Evolutionary conservation across 176 grass and related monocot genomes (phyloP).

Genomic region (Calamus simplicifolius): DNA sequence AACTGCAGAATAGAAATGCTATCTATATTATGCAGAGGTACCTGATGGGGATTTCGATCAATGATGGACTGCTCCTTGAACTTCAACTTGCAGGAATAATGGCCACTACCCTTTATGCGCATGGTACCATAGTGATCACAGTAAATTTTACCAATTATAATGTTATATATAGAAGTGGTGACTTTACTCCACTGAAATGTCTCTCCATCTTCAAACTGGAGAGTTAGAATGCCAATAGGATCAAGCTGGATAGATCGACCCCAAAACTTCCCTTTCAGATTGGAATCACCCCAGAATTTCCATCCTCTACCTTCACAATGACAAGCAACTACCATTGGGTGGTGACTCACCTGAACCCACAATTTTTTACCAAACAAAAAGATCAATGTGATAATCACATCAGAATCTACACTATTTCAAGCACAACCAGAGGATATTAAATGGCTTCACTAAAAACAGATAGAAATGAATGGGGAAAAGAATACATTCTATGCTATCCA

Average conservation of each 20-base stretch:
- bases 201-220: constrained; percentile 92
- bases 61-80: constrained; percentile 98
- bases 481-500: too few relatives aligned
- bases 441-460: too few relatives aligned
- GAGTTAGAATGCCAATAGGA: constrained; percentile 81
- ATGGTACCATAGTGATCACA: constrained; percentile 97
- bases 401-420: too few relatives aligned
- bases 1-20: background rate
- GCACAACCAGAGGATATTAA: too few relatives aligned
- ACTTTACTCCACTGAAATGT: constrained; percentile 97
- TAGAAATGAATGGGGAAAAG: too few relatives aligned
- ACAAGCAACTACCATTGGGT: constrained; percentile 92
- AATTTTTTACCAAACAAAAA: constrained; percentile 15
- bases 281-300: constrained; percentile 92
- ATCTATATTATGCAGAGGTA: constrained; percentile 14
- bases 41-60: constrained; percentile 89
- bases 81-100: constrained; percentile 94
- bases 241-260: constrained; percentile 97
- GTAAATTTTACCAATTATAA: constrained; percentile 98
- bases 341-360: constrained; percentile 76
- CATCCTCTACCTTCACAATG: constrained; percentile 86
- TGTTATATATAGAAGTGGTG: constrained; percentile 98
- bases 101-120: constrained; percentile 76
- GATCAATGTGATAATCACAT: background rate
- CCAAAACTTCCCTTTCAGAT: constrained; percentile 97